These are phyloP conservation scores for Backusella mclennaniae DNA, from an alignment of 192 early-diverging fungal species.

Conservation along the genomic window DNA sequence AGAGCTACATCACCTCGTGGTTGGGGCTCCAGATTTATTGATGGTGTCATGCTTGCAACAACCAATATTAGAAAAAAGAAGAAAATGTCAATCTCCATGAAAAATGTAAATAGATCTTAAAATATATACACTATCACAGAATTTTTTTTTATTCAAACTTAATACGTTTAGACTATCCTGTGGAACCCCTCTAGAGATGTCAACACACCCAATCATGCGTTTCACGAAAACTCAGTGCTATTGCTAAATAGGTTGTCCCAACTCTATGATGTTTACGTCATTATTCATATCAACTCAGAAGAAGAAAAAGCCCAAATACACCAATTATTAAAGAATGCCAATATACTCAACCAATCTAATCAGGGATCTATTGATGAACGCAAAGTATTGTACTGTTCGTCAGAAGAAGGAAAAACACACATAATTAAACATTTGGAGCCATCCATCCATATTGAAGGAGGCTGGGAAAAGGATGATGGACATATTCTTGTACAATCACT, in stretches of 20 bases:
- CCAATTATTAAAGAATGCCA: slow-evolving; percentile 40
- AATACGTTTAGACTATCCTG: slow-evolving; percentile 57
- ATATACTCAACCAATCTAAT: slow-evolving; percentile 27
- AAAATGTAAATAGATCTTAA: slow-evolving; percentile 44
- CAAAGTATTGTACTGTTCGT: slow-evolving; percentile 66
- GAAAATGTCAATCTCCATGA: slow-evolving; percentile 58
- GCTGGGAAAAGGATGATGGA: slow-evolving; percentile 39
- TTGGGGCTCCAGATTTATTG: slow-evolving; percentile 4
- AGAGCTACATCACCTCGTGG: not conserved
- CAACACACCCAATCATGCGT: slow-evolving; percentile 66
- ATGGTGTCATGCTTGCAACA: slow-evolving; percentile 12
- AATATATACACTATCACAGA: not conserved
- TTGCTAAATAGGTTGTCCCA: slow-evolving; percentile 53
- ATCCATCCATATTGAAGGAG: slow-evolving; percentile 64
- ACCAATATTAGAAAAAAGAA: slow-evolving; percentile 41
- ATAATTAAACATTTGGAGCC: slow-evolving; percentile 68
- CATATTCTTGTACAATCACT: slow-evolving; percentile 4
- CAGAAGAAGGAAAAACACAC: slow-evolving; percentile 62
- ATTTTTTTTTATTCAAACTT: not conserved
- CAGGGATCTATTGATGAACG: slow-evolving; percentile 51
- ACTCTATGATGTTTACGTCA: slow-evolving; percentile 54
- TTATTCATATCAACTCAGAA: slow-evolving; percentile 51
- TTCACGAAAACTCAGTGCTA: slow-evolving; percentile 55
- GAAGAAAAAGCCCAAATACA: slow-evolving; percentile 59
- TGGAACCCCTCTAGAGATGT: slow-evolving; percentile 79